Evolutionary conservation across 2,329 filamentous ascomycete species (phyloP).

Genomic region (Bertia moriformis): DNA sequence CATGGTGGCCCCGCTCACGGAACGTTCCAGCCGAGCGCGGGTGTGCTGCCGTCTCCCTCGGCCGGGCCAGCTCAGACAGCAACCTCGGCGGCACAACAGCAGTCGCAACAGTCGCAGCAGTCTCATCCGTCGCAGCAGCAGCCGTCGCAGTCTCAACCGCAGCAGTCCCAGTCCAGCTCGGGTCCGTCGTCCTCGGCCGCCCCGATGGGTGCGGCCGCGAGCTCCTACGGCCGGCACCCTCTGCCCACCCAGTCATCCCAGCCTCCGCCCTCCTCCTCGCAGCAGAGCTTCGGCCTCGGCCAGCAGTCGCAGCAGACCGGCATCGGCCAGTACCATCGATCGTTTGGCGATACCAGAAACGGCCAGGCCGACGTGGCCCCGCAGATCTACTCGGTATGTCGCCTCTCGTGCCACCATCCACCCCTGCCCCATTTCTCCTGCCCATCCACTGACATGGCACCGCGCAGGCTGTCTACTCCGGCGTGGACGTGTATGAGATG

Average conservation of each 20-base stretch:
- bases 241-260: background rate
- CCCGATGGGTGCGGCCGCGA: too few species aligned
- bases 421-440: background rate
- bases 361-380: conserved; percentile 21
- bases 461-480: conserved; percentile 80
- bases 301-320: background rate
- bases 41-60: too few species aligned
- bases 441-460: conserved; percentile 3
- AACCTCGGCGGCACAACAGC: too few species aligned
- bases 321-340: background rate
- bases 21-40: too few species aligned
- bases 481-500: conserved; percentile 96
- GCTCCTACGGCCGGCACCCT: background rate
- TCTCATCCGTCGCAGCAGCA: too few species aligned
- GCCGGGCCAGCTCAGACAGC: too few species aligned
- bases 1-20: too few species aligned
- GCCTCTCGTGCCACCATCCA: too few species aligned
- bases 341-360: background rate
- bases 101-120: too few species aligned
- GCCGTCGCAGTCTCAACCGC: too few species aligned
- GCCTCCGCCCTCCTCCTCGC: background rate
- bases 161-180: too few species aligned
- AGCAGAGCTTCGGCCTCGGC: background rate
- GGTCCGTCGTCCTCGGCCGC: too few species aligned
- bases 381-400: conserved; percentile 47